Base-by-base conservation (phyloP, 345 rosid species). In the Dovyalis caffra region DNA sequence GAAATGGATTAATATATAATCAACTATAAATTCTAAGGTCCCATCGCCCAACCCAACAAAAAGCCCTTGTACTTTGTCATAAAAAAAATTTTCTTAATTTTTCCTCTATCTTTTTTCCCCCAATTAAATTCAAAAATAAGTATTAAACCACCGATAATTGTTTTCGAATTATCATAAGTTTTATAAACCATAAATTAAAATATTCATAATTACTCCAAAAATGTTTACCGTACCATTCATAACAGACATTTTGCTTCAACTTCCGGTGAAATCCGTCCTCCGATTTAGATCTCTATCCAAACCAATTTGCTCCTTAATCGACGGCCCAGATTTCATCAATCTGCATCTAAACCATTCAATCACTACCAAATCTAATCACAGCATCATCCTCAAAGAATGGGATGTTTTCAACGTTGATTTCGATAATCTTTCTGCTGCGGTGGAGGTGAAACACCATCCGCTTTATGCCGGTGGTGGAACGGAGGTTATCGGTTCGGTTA, bases 211-310 rank as follows among this genome's bases (percentile, higher is more conserved):
- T n/a, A n/a, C n/a, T n/a, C n/a, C n/a, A 32, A 56, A 37, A 10
- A 77, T 77, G 80, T 37, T 76, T 0, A 71, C 56, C 43, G 32
- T 79, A 15, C 82, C 82, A 5, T 4, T 79, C 23, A 49, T 79
- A 33, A 31, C 28, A 49, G 79, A 74, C 26, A 58, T 74, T 21
- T 76, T 87, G 47, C 70, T 56, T 14, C 79, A 72, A 8, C 73
- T 83, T 3, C 83, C 86, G 0, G 81, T 76, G 9, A 47, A 80
- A 31, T 34, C 79, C 34, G 81, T 87, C 31, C 71, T 85, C 23
- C 87, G 90, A 56, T 83, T 77, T 76, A 76, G 84, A 10, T 53
- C 69, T 68, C 78, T 83, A 4, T 81, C 87, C 21, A 82, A 56
- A 35, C 76, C 74, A 3, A 45, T 79, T 33, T 67, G 76, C 31